phyloP scores from a whole-genome alignment of 192 early-diverging fungal genomes.

The Gonapodya prolifera region DNA sequence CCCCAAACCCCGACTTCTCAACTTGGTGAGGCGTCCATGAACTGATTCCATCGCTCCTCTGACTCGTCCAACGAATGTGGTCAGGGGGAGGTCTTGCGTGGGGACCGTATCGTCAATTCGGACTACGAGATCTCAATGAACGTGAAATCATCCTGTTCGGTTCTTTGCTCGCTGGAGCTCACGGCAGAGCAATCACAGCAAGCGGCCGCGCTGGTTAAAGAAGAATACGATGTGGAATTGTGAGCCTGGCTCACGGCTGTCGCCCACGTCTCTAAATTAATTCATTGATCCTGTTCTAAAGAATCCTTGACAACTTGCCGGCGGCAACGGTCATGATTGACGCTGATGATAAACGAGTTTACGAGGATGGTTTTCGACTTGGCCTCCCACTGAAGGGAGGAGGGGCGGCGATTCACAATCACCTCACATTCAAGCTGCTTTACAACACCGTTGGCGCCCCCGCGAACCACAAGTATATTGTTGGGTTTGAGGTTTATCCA shows the following conservation, averaged over 20 bases:
- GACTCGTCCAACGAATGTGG: too few relatives aligned
- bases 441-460: constrained; percentile 26
- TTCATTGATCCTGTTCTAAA: background rate
- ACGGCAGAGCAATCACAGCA: constrained; percentile 22
- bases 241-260: background rate
- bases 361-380: constrained; percentile 45
- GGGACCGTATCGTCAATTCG: constrained; percentile 53
- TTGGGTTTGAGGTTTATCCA: constrained; percentile 62
- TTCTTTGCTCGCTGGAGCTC: constrained; percentile 39
- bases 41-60: too few relatives aligned
- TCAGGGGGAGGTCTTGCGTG: constrained; percentile 56
- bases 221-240: constrained; percentile 53
- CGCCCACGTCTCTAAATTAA: background rate
- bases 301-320: constrained; percentile 53
- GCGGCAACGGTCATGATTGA: constrained; percentile 35
- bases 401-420: constrained; percentile 49
- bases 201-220: constrained; percentile 33
- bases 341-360: constrained; percentile 23
- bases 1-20: constrained; percentile 20
- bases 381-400: constrained; percentile 29
- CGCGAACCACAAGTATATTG: constrained; percentile 32
- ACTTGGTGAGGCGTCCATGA: constrained; percentile 16
- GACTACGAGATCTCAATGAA: constrained; percentile 36
- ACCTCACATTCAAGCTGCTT: constrained; percentile 44
- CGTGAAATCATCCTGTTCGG: constrained; percentile 28